phyloP scores from a whole-genome alignment of 169 alveolate species.

The Plasmodium vivax region DNA sequence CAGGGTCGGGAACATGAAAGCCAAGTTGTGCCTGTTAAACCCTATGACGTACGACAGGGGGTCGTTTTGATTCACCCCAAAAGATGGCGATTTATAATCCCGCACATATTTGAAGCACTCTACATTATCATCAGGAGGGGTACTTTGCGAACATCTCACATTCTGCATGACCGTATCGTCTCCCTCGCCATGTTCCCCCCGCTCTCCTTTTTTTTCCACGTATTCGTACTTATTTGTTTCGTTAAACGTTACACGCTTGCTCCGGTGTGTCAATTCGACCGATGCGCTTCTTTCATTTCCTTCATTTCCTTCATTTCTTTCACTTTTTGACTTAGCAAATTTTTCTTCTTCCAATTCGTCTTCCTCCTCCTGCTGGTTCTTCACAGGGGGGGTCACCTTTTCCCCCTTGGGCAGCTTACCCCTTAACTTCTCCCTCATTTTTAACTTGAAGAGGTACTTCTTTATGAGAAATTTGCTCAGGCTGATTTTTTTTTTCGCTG shows the following conservation, averaged over 20 bases:
- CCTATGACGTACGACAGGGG: slow-evolving; percentile 33
- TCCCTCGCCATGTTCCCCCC: background rate
- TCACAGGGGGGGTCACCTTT: background rate
- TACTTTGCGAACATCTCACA: background rate
- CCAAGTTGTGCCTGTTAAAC: slow-evolving; percentile 25
- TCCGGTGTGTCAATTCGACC: background rate
- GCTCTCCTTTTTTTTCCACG: background rate
- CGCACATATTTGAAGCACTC: slow-evolving; percentile 50
- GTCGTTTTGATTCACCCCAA: slow-evolving; percentile 29
- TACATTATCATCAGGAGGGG: slow-evolving; percentile 3
- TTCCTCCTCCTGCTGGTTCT: background rate
- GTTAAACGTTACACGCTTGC: slow-evolving; percentile 2
- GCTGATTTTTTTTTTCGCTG: slow-evolving; percentile 36
- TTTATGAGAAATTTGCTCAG: slow-evolving; percentile 56
- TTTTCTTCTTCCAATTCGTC: background rate
- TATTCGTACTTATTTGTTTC: background rate
- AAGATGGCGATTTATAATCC: slow-evolving; percentile 67
- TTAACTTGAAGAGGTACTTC: slow-evolving; percentile 36
- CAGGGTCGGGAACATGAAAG: slow-evolving; percentile 44
- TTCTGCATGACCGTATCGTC: background rate
- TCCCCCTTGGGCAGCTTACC: background rate
- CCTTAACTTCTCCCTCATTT: slow-evolving; percentile 7
- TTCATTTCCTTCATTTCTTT: background rate
- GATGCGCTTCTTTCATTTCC: background rate
- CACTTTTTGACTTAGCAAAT: background rate